phyloP scores from a whole-genome alignment of 2,329 filamentous ascomycete genomes.

The Cryoendolithus antarcticus region DNA sequence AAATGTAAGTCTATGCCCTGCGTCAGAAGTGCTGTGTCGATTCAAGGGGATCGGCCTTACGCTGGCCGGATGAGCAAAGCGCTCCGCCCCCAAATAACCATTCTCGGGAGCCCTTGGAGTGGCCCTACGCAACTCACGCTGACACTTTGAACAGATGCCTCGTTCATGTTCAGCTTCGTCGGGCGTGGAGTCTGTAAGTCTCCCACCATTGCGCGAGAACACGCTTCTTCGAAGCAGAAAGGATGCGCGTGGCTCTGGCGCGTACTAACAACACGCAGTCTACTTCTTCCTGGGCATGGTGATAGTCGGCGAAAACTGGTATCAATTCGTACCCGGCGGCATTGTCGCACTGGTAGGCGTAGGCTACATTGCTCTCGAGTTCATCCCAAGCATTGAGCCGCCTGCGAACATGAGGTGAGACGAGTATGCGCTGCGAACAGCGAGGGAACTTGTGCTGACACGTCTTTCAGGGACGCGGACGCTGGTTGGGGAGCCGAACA shows the following conservation, averaged over 20 bases:
- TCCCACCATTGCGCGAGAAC: too few species aligned
- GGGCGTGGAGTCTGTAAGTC: conserved; percentile 82
- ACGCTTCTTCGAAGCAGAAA: background rate
- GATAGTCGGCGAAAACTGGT: conserved; percentile 54
- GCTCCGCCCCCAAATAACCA: too few species aligned
- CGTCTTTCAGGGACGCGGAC: conserved; percentile 33
- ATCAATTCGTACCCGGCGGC: conserved; percentile 64
- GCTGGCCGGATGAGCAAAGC: too few species aligned
- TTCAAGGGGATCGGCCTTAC: too few species aligned
- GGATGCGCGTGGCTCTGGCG: too few species aligned
- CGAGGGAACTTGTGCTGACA: conserved; percentile 4
- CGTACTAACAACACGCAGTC: conserved; percentile 43
- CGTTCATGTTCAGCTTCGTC: conserved; percentile 95
- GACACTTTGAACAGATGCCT: conserved; percentile 45
- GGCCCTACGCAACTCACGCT: too few species aligned
- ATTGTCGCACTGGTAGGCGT: conserved; percentile 69
- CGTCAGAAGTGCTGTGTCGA: too few species aligned
- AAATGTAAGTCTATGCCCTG: conserved; percentile 37
- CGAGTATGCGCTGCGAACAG: background rate
- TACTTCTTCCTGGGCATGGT: conserved; percentile 92
- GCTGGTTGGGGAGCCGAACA: conserved; percentile 42
- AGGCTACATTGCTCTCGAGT: conserved; percentile 50
- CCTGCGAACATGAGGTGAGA: conserved; percentile 40
- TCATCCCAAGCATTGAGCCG: conserved; percentile 39
- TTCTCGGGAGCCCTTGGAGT: too few species aligned